Base-by-base conservation (phyloP, 2,329 filamentous ascomycete genomes). In the Sclerotinia subarctica region DNA sequence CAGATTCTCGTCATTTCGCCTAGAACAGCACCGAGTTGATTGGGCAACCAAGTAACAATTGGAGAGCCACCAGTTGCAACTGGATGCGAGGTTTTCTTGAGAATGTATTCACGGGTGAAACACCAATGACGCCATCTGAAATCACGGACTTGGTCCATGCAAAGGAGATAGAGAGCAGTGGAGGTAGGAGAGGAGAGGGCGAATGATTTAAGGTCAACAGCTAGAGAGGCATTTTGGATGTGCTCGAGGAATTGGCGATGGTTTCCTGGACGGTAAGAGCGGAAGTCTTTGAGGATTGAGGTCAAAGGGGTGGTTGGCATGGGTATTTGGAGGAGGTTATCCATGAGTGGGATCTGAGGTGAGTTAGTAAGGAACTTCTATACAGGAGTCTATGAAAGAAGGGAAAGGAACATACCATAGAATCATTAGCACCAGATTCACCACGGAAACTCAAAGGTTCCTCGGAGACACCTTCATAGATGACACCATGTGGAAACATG, bases 291-390 rank as follows among this genome's bases (percentile, higher is more conserved):
- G 26, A 97, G 85, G 77, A 97, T 97, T 67, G 90, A 88, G 0
- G 94, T 97, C 57, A 97, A 86, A 0, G 94, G 94, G 5, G 93
- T 97, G 66, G 88, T 82, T 1, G 94, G 94, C 93, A 97, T 96
- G 71, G 88, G 84, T 56, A 97, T 89, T 77, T 95, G 86, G 68
- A 95, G 85, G 64, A 97, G 84, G 78, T 94, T 94, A 79, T 97
- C 94, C 76, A 94, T 88, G 4, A 97, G 86, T 3, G 94, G 94
- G 66, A 96, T 89, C 84, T 85, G 5, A 6, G 29, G 1, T 19
- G 19, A 17, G 17, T 66, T 62, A 66, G 42, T 49, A 26, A n/a
- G 13, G 6, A 44, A 42, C 26, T 62, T 11, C 42, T 26, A 3
- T 29, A 21, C 51, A 24, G 21, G 17, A 32, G 35, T 13, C 11